Evolutionary conservation across 345 rosid genomes (phyloP).

Genomic region (Microcos paniculata): DNA sequence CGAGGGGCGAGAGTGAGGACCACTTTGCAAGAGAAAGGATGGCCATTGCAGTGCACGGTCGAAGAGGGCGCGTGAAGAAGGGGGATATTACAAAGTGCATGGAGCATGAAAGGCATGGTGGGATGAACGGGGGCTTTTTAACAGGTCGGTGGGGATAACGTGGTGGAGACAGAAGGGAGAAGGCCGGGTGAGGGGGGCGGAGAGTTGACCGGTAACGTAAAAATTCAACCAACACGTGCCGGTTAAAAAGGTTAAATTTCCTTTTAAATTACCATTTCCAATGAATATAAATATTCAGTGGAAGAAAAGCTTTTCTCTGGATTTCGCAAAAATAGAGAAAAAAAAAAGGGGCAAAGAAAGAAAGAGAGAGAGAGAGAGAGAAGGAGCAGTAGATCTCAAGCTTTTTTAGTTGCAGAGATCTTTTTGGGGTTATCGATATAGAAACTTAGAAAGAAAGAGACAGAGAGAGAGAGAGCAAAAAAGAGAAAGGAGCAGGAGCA

Average conservation of each 20-base stretch:
- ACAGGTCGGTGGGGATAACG: constrained; percentile 33
- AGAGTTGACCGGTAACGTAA: constrained; percentile 28
- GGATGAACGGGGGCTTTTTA: not conserved
- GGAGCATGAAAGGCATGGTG: constrained; percentile 13
- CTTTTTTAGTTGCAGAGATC: constrained; percentile 28
- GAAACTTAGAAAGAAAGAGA: not conserved
- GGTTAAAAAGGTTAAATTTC: constrained; percentile 24
- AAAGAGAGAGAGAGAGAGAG: constrained; percentile 3
- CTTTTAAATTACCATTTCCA: constrained; percentile 21
- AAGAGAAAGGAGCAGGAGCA: not conserved
- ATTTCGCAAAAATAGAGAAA: constrained; percentile 19
- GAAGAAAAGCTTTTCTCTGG: not conserved
- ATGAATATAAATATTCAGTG: constrained; percentile 18
- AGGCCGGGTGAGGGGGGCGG: not conserved
- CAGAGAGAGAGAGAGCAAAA: not conserved
- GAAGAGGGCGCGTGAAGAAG: constrained; percentile 29
- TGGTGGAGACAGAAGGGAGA: not conserved
- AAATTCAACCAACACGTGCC: constrained; percentile 32
- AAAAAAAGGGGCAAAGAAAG: not conserved
- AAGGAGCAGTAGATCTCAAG: constrained; percentile 33
- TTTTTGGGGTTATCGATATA: constrained; percentile 22
- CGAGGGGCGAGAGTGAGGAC: not conserved
- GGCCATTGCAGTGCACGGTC: too few relatives aligned
- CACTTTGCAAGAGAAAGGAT: constrained; percentile 2
- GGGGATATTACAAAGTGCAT: constrained; percentile 3